These are phyloP conservation scores for Yamadazyma diospyri DNA, from an alignment of 1,139 yeast species.

Conservation along the genomic window DNA sequence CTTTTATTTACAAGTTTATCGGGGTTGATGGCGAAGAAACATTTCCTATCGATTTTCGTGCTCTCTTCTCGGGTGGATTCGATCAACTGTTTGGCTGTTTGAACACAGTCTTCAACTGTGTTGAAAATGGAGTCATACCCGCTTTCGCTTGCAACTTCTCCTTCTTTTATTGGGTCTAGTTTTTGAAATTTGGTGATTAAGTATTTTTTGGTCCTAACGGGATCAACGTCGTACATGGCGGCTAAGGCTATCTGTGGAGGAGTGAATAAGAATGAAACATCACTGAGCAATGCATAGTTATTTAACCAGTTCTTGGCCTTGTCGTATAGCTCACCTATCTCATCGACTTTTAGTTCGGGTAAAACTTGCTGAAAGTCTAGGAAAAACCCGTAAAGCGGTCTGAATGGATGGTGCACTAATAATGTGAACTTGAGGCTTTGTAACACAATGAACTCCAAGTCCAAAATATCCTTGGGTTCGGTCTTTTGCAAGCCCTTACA, in stretches of 20 bases:
- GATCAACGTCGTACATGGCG: slow-evolving; percentile 66
- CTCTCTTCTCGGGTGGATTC: slow-evolving; percentile 60
- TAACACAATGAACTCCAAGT: slow-evolving; percentile 72
- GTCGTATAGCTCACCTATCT: slow-evolving; percentile 60
- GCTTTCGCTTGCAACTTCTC: slow-evolving; percentile 6
- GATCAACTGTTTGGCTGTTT: slow-evolving; percentile 35
- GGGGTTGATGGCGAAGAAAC: slow-evolving; percentile 63
- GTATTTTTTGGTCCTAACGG: slow-evolving; percentile 62
- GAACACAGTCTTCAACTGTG: slow-evolving; percentile 49
- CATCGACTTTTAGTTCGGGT: slow-evolving; percentile 35
- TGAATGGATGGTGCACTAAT: slow-evolving; percentile 81
- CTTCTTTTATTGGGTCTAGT: slow-evolving; percentile 15
- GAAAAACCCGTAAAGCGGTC: slow-evolving; percentile 88
- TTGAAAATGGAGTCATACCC: slow-evolving; percentile 42
- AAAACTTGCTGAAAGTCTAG: slow-evolving; percentile 76
- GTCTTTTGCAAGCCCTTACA: slow-evolving; percentile 66
- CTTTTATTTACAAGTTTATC: slow-evolving; percentile 44
- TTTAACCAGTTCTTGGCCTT: slow-evolving; percentile 61
- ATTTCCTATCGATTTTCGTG: slow-evolving; percentile 56
- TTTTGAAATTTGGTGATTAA: slow-evolving; percentile 49
- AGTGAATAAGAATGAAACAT: slow-evolving; percentile 71
- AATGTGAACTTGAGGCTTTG: slow-evolving; percentile 76
- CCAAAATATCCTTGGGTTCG: slow-evolving; percentile 63
- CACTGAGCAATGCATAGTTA: slow-evolving; percentile 64
- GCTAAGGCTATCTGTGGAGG: slow-evolving; percentile 97